A percentile compares a stretch with the other conserved stretches of the same genome.
Conservation (phyloP, 2,329 filamentous ascomycete genomes). For the Annulohypoxylon truncatum region DNA sequence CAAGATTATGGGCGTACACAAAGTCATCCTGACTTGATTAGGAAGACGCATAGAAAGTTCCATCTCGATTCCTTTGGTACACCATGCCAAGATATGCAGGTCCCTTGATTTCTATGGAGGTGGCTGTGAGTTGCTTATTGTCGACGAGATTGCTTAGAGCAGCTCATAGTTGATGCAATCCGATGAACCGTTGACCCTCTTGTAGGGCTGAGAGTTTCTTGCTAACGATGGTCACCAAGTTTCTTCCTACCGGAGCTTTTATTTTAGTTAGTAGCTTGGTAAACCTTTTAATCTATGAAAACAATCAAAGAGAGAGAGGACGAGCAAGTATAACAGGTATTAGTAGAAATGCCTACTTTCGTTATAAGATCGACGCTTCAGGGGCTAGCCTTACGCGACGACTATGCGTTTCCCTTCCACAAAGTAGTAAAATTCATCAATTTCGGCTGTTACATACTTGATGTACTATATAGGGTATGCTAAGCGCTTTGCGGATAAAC, state of each 20-base stretch:
- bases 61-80: slow-evolving; percentile 17
- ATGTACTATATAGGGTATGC: background rate
- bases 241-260: background rate
- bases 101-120: slow-evolving; percentile 37
- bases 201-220: slow-evolving; percentile 42
- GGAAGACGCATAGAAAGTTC: slow-evolving; percentile 27
- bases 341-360: background rate
- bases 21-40: slow-evolving; percentile 21
- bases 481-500: slow-evolving; percentile 17
- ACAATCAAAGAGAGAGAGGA: background rate
- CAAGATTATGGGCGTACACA: slow-evolving; percentile 9
- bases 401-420: background rate
- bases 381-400: background rate
- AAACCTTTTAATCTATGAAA: background rate
- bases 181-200: slow-evolving; percentile 19
- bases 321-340: background rate
- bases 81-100: slow-evolving; percentile 38
- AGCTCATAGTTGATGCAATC: slow-evolving; percentile 8
- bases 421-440: background rate
- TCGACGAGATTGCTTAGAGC: slow-evolving; percentile 6
- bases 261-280: background rate
- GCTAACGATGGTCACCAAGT: background rate
- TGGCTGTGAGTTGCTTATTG: slow-evolving; percentile 41
- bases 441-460: background rate
- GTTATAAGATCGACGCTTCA: background rate